Conservation (phyloP, 176 grass and related monocot species). For the Coix lacrymajobi region DNA sequence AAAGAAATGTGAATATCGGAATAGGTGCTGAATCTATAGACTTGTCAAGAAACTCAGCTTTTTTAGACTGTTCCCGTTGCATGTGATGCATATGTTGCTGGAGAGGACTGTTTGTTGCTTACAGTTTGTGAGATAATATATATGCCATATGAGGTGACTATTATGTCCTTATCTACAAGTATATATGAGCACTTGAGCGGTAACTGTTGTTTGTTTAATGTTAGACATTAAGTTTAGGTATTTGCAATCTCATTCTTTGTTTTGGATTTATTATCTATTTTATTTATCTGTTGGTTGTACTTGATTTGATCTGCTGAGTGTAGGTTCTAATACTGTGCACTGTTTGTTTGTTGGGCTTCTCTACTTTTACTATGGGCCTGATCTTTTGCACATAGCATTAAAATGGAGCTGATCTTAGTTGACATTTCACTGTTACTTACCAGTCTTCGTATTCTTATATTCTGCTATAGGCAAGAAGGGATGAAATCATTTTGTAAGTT, state of each 20-base stretch:
- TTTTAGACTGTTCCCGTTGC: slow-evolving; percentile 28
- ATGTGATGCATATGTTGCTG: slow-evolving; percentile 57
- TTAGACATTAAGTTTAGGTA: background rate
- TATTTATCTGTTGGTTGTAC: background rate
- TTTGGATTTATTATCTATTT: background rate
- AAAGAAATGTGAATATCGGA: slow-evolving; percentile 77
- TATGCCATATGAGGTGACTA: slow-evolving; percentile 39
- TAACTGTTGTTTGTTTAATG: background rate
- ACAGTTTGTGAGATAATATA: slow-evolving; percentile 47
- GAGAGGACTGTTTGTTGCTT: slow-evolving; percentile 38
- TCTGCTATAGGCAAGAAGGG: background rate
- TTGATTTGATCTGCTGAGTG: background rate
- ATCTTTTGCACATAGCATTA: background rate
- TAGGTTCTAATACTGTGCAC: background rate
- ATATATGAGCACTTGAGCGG: background rate
- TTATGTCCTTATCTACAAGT: slow-evolving; percentile 6
- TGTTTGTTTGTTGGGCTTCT: background rate
- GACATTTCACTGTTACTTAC: slow-evolving; percentile 1
- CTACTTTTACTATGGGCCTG: background rate
- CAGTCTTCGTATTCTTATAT: background rate
- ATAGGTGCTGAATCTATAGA: slow-evolving; percentile 52
- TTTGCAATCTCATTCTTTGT: background rate
- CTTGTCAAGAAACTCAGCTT: slow-evolving; percentile 28
- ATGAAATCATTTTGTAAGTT: slow-evolving; percentile 14
- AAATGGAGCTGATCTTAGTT: background rate